These are phyloP conservation scores for Xerocomellus dryophilus DNA, from an alignment of 768 basidiomycete species.

Conservation along the genomic window DNA sequence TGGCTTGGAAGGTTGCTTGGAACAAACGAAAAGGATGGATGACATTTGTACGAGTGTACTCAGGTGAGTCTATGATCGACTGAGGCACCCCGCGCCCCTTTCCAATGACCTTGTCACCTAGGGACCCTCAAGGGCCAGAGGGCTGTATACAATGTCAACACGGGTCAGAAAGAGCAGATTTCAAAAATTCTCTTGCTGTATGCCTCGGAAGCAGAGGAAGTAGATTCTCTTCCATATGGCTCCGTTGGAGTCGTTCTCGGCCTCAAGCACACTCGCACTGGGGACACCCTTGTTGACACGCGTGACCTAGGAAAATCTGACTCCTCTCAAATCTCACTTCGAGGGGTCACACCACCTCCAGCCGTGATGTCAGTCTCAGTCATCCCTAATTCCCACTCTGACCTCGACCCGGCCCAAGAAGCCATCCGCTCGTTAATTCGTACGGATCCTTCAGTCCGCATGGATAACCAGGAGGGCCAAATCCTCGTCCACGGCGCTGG, in stretches of 20 bases:
- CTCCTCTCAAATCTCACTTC: constrained; percentile 42
- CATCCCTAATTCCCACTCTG: constrained; percentile 75
- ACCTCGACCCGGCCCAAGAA: constrained; percentile 72
- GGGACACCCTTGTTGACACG: constrained; percentile 73
- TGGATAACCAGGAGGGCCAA: constrained; percentile 79
- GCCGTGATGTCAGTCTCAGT: constrained; percentile 83
- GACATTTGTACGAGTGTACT: constrained; percentile 89
- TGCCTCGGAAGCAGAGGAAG: constrained; percentile 71
- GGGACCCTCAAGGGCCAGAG: constrained; percentile 68
- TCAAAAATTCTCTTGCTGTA: constrained; percentile 77
- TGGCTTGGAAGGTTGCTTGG: constrained; percentile 91
- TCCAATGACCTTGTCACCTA: constrained; percentile 6
- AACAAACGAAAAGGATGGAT: constrained; percentile 84
- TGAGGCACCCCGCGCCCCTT: background rate
- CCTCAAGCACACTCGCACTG: constrained; percentile 79
- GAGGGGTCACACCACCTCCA: constrained; percentile 72
- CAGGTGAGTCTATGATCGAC: constrained; percentile 47
- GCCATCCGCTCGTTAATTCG: constrained; percentile 69
- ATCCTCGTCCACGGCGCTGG: constrained; percentile 82
- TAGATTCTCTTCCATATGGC: constrained; percentile 76
- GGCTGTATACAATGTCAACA: constrained; percentile 58
- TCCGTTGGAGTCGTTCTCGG: constrained; percentile 84
- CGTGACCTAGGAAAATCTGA: constrained; percentile 35
- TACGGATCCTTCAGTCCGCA: constrained; percentile 87
- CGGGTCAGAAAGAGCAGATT: constrained; percentile 67